Conservation (phyloP, 768 basidiomycete genomes). For the Russula virescens region DNA sequence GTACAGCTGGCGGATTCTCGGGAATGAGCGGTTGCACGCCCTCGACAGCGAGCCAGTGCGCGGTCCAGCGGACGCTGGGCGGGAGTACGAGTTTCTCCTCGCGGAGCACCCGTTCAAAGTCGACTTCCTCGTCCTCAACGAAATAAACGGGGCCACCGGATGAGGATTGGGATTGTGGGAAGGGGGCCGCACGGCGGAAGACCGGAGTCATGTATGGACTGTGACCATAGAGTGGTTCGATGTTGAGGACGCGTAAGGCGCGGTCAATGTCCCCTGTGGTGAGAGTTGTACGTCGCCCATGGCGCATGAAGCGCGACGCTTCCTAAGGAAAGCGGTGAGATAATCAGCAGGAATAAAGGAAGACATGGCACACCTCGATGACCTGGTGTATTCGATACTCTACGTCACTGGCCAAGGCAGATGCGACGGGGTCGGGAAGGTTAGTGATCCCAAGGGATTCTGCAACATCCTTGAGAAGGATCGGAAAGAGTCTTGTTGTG, state of each 20-base stretch:
- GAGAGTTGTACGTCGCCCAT: constrained; percentile 85
- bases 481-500: neutral
- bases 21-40: constrained; percentile 96
- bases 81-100: constrained; percentile 82
- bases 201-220: constrained; percentile 55
- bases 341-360: neutral
- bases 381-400: constrained; percentile 96
- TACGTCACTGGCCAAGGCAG: constrained; percentile 88
- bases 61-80: constrained; percentile 78
- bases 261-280: constrained; percentile 89
- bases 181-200: constrained; percentile 52
- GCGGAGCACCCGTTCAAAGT: constrained; percentile 85
- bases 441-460: constrained; percentile 76
- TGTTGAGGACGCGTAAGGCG: constrained; percentile 89
- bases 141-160: constrained; percentile 78
- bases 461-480: constrained; percentile 68
- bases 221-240: constrained; percentile 92
- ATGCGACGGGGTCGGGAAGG: constrained; percentile 73
- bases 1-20: constrained; percentile 86
- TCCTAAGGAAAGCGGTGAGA: constrained; percentile 50
- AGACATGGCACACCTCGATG: constrained; percentile 57
- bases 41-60: constrained; percentile 98
- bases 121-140: constrained; percentile 95
- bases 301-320: constrained; percentile 94
- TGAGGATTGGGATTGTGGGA: constrained; percentile 38